A percentile compares a stretch with the other conserved stretches of the same genome.
phyloP scores from a whole-genome alignment of 2,329 filamentous ascomycete genomes.

The Fusarium dimerum region DNA sequence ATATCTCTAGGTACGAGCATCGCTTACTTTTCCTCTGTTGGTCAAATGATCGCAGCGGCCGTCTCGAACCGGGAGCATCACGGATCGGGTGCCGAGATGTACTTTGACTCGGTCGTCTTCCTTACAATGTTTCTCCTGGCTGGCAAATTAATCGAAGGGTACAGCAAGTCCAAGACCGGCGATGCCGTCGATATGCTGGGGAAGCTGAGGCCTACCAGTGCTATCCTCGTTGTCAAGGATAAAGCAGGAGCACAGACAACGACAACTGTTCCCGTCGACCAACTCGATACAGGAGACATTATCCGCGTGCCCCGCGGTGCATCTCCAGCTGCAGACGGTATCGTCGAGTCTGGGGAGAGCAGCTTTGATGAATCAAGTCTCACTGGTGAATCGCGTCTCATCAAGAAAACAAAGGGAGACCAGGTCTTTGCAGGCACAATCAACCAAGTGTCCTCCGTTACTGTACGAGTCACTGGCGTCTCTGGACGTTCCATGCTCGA shows the following conservation, averaged over 20 bases:
- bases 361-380: constrained; percentile 88
- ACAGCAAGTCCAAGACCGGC: constrained; percentile 88
- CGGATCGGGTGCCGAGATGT: constrained; percentile 50
- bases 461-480: constrained; percentile 63
- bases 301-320: constrained; percentile 77
- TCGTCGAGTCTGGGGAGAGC: constrained; percentile 61
- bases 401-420: constrained; percentile 65
- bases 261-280: constrained; percentile 58
- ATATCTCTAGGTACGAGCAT: constrained; percentile 87
- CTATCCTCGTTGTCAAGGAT: constrained; percentile 63
- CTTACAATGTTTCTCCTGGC: constrained; percentile 82
- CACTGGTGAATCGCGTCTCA: constrained; percentile 73
- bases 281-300: constrained; percentile 72
- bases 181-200: constrained; percentile 81
- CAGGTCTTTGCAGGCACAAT: constrained; percentile 72
- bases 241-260: constrained; percentile 36
- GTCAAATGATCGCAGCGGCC: constrained; percentile 68
- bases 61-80: constrained; percentile 35
- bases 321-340: constrained; percentile 83
- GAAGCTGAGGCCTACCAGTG: constrained; percentile 75
- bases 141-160: constrained; percentile 77
- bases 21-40: constrained; percentile 81
- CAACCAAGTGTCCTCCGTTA: constrained; percentile 66
- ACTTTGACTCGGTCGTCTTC: constrained; percentile 94
- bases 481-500: constrained; percentile 76